Evolutionary conservation across 2,329 filamentous ascomycete species (phyloP).

Genomic region (Phaeoacremonium minimum): DNA sequence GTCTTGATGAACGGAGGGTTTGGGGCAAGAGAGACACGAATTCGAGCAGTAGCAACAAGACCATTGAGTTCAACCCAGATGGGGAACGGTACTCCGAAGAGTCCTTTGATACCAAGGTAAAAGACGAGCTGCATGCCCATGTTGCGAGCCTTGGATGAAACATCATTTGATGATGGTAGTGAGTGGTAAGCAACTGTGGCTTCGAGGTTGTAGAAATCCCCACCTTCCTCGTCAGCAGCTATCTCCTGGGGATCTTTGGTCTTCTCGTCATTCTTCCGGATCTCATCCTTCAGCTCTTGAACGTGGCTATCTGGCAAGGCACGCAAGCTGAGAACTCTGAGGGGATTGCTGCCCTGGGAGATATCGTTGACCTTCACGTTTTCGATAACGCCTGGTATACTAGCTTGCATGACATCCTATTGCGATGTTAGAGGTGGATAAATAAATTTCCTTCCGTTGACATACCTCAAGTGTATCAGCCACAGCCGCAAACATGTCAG

Average conservation of each 20-base stretch:
- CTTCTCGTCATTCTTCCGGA: constrained; percentile 73
- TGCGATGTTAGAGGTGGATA: constrained; percentile 7
- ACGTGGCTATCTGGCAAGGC: constrained; percentile 81
- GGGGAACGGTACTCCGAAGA: constrained; percentile 84
- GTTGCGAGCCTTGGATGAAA: constrained; percentile 81
- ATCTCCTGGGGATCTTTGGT: constrained; percentile 82
- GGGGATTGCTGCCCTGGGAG: constrained; percentile 85
- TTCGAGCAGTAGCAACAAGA: constrained; percentile 80
- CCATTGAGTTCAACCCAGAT: constrained; percentile 89
- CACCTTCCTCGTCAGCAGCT: constrained; percentile 84
- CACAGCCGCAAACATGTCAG: constrained; percentile 87
- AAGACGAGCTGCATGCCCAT: constrained; percentile 98
- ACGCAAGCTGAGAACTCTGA: constrained; percentile 82
- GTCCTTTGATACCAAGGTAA: constrained; percentile 82
- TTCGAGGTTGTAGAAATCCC: constrained; percentile 90
- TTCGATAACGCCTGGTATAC: constrained; percentile 84
- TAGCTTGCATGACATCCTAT: constrained; percentile 91
- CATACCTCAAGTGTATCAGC: constrained; percentile 77
- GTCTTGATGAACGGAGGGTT: constrained; percentile 91
- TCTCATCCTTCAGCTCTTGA: constrained; percentile 74
- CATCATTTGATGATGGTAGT: constrained; percentile 63
- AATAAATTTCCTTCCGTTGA: not conserved
- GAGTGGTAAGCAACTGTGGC: constrained; percentile 89
- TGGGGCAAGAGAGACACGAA: constrained; percentile 81
- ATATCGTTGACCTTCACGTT: constrained; percentile 95